Conservation (phyloP, 495 filamentous ascomycete genomes). For the Podospora pseudoanserina region DNA sequence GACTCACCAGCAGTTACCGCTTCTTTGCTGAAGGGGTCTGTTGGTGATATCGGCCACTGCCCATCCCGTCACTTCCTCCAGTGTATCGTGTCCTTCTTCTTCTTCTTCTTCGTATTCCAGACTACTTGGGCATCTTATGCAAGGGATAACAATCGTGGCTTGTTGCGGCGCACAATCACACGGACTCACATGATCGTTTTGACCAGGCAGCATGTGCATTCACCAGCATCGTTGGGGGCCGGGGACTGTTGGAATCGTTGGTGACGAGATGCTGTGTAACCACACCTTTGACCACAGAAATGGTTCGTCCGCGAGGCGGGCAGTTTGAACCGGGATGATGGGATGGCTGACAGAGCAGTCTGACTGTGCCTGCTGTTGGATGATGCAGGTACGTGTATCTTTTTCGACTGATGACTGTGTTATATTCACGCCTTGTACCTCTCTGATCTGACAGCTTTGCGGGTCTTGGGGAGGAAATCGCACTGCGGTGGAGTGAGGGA, state of each 20-base stretch:
- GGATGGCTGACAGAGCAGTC: not conserved
- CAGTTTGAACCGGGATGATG: not conserved
- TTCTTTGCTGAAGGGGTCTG: not conserved
- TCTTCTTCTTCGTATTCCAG: too few relatives aligned
- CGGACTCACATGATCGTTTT: not conserved
- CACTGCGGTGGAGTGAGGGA: not conserved
- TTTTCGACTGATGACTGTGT: not conserved
- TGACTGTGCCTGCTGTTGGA: not conserved
- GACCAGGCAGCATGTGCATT: not conserved
- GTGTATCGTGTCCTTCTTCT: not conserved
- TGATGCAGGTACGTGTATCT: not conserved
- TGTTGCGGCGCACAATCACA: not conserved
- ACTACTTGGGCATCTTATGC: not conserved
- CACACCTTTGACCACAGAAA: not conserved
- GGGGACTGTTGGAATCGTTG: not conserved
- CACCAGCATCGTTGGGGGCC: not conserved
- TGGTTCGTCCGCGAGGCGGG: not conserved
- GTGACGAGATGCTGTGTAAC: not conserved
- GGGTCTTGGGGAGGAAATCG: too few relatives aligned
- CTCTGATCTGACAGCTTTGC: not conserved
- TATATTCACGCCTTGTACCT: not conserved
- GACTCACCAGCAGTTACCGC: not conserved
- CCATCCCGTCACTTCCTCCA: not conserved
- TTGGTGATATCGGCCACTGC: not conserved
- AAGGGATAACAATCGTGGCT: not conserved